Percentiles rank a stretch among this genome's conserved stretches.
These are phyloP conservation scores for Mortierella sp. DNA, from an alignment of 371 early-diverging fungal species.

Conservation along the genomic window DNA sequence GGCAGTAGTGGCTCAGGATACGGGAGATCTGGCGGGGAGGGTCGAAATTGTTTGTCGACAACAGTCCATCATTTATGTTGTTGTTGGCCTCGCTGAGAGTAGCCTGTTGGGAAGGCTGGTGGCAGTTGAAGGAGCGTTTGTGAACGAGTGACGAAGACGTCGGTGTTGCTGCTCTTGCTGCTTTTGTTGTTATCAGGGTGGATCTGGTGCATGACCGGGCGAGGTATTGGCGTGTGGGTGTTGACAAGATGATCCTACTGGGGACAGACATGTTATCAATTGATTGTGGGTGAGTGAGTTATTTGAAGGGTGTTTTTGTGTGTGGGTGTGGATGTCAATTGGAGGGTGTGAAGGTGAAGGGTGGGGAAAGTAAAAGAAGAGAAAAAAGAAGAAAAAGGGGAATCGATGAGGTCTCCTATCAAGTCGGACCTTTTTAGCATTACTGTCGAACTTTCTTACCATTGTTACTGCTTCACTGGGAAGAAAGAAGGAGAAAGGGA, in stretches of 20 bases:
- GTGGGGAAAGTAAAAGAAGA: not conserved
- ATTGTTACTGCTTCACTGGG: conserved; percentile 1
- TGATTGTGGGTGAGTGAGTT: not conserved
- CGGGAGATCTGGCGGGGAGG: conserved; percentile 34
- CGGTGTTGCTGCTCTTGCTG: not conserved
- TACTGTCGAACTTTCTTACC: not conserved
- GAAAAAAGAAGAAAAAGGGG: not conserved
- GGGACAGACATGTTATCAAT: not conserved
- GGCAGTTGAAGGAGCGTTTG: not conserved
- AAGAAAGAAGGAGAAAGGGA: not conserved
- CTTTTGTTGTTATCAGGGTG: not conserved
- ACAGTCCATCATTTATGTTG: not conserved
- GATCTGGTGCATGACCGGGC: too few species aligned
- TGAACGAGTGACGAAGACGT: not conserved
- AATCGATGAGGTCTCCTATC: too few species aligned
- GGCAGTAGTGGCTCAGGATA: conserved; percentile 35
- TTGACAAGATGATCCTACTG: not conserved
- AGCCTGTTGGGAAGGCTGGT: not conserved
- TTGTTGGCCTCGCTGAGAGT: not conserved
- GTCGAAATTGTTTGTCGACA: conserved; percentile 27
- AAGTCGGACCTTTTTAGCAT: not conserved
- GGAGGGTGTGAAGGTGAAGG: not conserved
- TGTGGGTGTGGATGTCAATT: too few species aligned
- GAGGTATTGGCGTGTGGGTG: not conserved
- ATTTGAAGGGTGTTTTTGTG: too few species aligned